These are phyloP conservation scores for Syzygium grande DNA, from an alignment of 345 rosid species.

Conservation along the genomic window DNA sequence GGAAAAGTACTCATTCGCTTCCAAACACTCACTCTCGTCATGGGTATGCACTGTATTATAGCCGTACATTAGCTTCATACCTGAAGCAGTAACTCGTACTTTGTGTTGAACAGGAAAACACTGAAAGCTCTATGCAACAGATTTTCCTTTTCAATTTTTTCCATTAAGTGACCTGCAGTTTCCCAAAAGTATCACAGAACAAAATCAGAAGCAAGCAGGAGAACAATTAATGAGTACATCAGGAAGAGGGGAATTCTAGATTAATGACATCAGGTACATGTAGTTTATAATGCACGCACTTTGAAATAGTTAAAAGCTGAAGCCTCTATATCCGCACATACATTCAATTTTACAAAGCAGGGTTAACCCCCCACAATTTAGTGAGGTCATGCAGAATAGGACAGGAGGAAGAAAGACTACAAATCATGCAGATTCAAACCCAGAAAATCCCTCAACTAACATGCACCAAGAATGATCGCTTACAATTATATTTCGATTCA, in stretches of 20 bases:
- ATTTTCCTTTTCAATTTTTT: conserved; percentile 70
- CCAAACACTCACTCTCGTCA: neutral
- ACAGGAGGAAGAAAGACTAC: neutral
- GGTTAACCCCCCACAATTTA: neutral
- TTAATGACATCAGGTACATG: neutral
- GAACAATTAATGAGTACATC: neutral
- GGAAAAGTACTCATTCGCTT: neutral
- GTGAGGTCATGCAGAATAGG: neutral
- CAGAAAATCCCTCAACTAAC: neutral
- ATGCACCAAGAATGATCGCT: conserved; percentile 12
- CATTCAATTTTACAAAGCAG: neutral
- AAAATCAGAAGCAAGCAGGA: neutral
- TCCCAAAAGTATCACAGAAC: neutral
- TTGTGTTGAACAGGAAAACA: conserved; percentile 88
- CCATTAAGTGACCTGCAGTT: conserved; percentile 91
- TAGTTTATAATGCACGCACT: neutral
- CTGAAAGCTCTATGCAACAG: conserved; percentile 96
- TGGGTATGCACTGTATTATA: neutral
- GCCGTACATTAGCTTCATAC: conserved; percentile 17
- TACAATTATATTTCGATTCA: conserved; percentile 80
- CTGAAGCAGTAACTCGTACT: conserved; percentile 96
- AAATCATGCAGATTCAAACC: neutral
- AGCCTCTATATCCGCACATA: neutral
- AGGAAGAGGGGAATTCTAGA: neutral
- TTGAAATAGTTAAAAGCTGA: neutral